A percentile compares a stretch with the other conserved stretches of the same genome.
Evolutionary conservation across 139 green algal genomes (phyloP).

Genomic region (Volvox reticuliferus): DNA sequence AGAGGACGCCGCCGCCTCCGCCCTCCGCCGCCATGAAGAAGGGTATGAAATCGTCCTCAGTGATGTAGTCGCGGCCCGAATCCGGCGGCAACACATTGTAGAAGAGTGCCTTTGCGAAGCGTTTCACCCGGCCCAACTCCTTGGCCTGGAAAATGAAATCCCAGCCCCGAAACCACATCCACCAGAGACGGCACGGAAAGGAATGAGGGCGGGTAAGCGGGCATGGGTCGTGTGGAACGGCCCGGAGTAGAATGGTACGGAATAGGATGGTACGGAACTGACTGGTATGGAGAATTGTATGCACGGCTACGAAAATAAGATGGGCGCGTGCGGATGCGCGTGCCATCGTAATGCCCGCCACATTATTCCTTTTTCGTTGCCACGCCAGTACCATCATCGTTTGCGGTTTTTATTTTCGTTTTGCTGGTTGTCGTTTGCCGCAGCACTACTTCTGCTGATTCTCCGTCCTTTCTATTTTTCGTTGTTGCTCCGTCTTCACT

Average conservation of each 20-base stretch:
- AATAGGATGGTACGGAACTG: not conserved
- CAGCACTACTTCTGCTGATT: too few relatives aligned
- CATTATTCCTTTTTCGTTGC: too few relatives aligned
- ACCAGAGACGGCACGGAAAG: not conserved
- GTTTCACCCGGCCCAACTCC: slow-evolving; percentile 24
- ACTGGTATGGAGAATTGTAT: too few relatives aligned
- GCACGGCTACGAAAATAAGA: too few relatives aligned
- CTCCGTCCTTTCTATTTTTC: too few relatives aligned
- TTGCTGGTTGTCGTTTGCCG: too few relatives aligned
- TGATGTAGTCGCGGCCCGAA: slow-evolving; percentile 7
- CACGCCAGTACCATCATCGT: too few relatives aligned
- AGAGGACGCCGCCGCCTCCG: not conserved
- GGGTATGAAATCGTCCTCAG: not conserved
- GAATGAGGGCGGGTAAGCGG: not conserved
- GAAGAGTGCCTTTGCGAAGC: slow-evolving; percentile 56
- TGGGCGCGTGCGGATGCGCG: too few relatives aligned
- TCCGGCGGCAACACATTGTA: slow-evolving; percentile 42
- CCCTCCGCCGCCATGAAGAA: not conserved
- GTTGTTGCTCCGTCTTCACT: too few relatives aligned
- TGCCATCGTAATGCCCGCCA: too few relatives aligned
- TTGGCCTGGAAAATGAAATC: not conserved
- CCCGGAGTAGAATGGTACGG: not conserved
- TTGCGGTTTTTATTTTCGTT: too few relatives aligned
- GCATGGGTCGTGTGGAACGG: not conserved
- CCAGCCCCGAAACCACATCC: too few relatives aligned